Base-by-base conservation (phyloP, 1,139 yeast genomes). In the Schwanniomyces etchellsii region DNA sequence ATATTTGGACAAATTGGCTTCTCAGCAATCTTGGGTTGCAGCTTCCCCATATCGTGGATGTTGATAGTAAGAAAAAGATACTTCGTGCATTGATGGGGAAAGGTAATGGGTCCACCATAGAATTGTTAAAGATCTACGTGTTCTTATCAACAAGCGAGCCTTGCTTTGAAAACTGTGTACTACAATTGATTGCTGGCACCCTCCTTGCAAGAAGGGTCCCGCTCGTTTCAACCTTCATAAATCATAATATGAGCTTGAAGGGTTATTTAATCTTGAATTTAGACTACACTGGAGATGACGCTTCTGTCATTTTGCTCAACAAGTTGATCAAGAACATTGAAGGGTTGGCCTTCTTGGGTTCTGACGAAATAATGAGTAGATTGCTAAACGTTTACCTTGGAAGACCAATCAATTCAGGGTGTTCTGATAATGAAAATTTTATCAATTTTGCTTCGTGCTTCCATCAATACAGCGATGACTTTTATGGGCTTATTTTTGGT, bases 121-220 rank as follows among this genome's bases (percentile, higher is more conserved):
- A 39, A 10, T 40, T 63, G 33, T 24, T 59, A 10, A 36, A 45
- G 14, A 59, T 60, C 29, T 64, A 62, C 33, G 30, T 55, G 16
- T 48, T 50, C 26, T 50, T 66, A 28, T 47, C 58, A 9, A 35
- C 52, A 2, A 48, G 61, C 30, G 68, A 64, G 34, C 40, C 47
- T 12, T 55, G 43, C n/a, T 66, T 64, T 44, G 72, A 66, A 42
- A 59, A 48, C 30, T 50, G 62, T 30, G 48, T 64, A 25, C 52
- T 66, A 30, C 48, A 42, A 25, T 48, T 64, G 27, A 36, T 65
- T 5, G 40, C 61, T 20, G 64, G 66, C 0, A 44, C 45, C 7
- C 32, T 64, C 4, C 39, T 66, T 24, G 39, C 45, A 12, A 33
- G 38, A 7, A 50, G 44, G 29, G 48, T 34, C 29, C 56, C 63